Conservation (phyloP, 257 asterid genomes). For the Solanum arcanum region DNA sequence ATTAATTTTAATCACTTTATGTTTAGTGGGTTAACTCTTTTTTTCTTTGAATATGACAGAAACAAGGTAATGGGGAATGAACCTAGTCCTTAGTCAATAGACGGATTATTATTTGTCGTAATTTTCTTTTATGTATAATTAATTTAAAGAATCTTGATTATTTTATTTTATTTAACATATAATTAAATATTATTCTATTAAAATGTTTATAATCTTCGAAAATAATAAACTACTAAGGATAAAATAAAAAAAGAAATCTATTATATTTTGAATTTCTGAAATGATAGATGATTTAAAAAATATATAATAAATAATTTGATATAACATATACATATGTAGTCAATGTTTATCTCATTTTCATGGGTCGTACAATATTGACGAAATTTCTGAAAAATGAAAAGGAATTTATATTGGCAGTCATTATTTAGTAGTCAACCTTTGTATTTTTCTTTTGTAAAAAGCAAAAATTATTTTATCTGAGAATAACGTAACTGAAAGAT, state of each 20-base stretch:
- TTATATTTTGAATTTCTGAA: rapidly evolving
- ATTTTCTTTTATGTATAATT: rapidly evolving
- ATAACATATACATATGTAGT: background rate
- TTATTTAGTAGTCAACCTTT: background rate
- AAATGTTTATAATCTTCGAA: too few relatives aligned
- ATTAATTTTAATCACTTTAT: background rate
- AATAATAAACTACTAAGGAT: background rate
- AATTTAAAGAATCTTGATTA: background rate
- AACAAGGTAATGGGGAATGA: background rate
- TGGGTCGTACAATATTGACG: background rate
- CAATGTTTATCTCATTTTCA: background rate
- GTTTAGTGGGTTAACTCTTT: background rate
- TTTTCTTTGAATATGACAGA: background rate
- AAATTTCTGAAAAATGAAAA: background rate
- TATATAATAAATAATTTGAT: background rate
- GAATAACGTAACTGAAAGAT: background rate
- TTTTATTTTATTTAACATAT: background rate
- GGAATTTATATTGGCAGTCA: background rate
- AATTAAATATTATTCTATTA: background rate
- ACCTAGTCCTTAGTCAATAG: background rate
- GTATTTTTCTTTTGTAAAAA: background rate
- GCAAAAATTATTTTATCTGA: background rate
- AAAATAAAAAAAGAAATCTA: background rate
- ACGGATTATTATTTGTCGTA: background rate
- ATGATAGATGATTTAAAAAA: background rate